Base-by-base conservation (phyloP, 73 alveolate species). In the Tetrahymena malaccensis region DNA sequence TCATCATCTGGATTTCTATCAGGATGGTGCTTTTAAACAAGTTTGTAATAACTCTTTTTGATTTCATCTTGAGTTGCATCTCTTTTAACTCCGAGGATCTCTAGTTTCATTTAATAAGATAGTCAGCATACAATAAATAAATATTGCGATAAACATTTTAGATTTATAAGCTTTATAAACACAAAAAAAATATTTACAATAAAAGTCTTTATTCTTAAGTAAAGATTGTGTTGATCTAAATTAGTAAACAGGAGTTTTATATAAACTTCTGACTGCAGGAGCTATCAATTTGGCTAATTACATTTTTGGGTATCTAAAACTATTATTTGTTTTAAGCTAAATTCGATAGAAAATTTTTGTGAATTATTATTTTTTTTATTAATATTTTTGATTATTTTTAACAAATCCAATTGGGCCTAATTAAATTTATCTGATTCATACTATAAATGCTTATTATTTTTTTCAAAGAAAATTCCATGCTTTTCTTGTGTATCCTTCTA, bases 1-100 rank as follows among this genome's bases (percentile, higher is more conserved):
- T 21, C 89, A 70, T 70, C 89, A 22, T 94, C 93, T 27, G 97
- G 97, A 96, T 98, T 98, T 84, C 97, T 98, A 97, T 98, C 99
- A 35, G 99, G 99, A 93, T 98, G 99, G 94, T 97, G 98, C 94
- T 97, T 96, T 93, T 97, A 97, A 1, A 99, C 99, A 55, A 97
- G 96, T 96, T 97, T 96, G 96, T 98, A 98, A 96, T 98, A 98
- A 55, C 98, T 98, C 96, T 98, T 97, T 94, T 98, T 98, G 44
- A 98, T 97, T 50, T 98, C 99, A 83, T 94, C 97, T 43, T 97
- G 95, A 34, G 99, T 89, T 10, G 99, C 98, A 43, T 97, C 98
- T 44, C 96, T 96, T 35, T 93, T 94, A 21, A 97, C 98, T 43
- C 98, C 99, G 55, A 98, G 96, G n/a, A 97, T 96, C 94, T 96